Conservation (phyloP, 2,329 filamentous ascomycete genomes). For the Epichloe sibirici region DNA sequence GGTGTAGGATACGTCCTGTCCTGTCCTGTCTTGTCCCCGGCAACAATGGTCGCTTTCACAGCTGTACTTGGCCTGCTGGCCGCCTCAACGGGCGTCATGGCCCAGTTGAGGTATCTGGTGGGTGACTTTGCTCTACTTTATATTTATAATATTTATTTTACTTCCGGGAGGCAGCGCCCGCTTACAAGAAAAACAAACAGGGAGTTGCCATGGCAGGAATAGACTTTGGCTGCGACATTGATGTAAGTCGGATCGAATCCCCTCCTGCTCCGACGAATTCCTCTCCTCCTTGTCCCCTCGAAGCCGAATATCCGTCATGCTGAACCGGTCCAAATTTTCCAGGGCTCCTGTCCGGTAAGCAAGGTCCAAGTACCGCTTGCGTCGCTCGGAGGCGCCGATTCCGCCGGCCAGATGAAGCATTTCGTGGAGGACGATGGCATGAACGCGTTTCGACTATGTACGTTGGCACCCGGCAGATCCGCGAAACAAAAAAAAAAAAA, state of each 20-base stretch:
- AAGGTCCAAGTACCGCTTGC: conserved; percentile 24
- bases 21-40: not conserved
- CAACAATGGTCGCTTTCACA: not conserved
- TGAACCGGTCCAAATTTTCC: not conserved
- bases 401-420: conserved; percentile 42
- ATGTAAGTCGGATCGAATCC: conserved; percentile 18
- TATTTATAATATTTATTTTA: too few species aligned
- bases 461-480: conserved; percentile 7
- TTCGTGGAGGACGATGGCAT: conserved; percentile 38
- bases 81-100: not conserved
- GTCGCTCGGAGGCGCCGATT: conserved; percentile 22
- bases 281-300: too few species aligned
- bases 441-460: conserved; percentile 42
- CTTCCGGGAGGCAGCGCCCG: too few species aligned
- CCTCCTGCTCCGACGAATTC: too few species aligned
- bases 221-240: conserved; percentile 35
- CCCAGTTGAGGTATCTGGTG: conserved; percentile 8
- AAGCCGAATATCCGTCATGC: too few species aligned
- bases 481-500: too few species aligned
- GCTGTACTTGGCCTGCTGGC: not conserved
- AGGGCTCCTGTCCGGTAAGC: conserved; percentile 27
- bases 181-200: conserved; percentile 4
- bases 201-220: conserved; percentile 35
- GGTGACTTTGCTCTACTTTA: not conserved
- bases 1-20: not conserved